Evolutionary conservation across 495 filamentous ascomycete genomes (phyloP), one percentile per base, ranked within the genome.

Genomic region (Annulohypoxylon maeteangense): DNA sequence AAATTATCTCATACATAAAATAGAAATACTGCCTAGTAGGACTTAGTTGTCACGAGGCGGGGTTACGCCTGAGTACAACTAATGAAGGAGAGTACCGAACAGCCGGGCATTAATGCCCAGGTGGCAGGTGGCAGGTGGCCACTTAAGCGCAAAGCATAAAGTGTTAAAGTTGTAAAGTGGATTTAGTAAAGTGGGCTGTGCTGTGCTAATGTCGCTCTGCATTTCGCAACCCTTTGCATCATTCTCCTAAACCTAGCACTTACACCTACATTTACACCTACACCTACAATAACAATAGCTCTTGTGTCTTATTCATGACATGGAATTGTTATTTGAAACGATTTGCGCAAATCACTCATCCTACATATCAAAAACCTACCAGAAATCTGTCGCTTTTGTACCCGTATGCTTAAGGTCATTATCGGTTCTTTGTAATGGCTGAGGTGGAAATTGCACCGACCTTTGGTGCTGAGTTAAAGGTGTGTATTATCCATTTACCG

Each of bases 381-480:
- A 42, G 47, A 51, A 32, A 45, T 51, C 47, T 50, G 23, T 45
- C 27, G 36, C 44, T 44, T 62, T 60, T 23, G 36, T 34, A 55
- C 23, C 65, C 72, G 67, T 55, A 74, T 75, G 71, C 59, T 68
- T 64, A 47, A 65, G 61, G 61, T 53, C 66, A 11, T 64, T 47
- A 40, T 50, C 59, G 80, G 74, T 77, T 20, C 57, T 50, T 53
- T 62, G 70, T 45, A 58, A 95, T 95, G 92, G 90, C 90, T 75
- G 90, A 92, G 79, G 82, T 87, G 72, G 90, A 92, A 68, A 87
- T 86, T 71, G 86, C 86, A 81, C 91, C 93, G 66, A 90, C 91
- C 54, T 96, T 98, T 77, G 94, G 94, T 78, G 88, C 90, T 59
- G 93, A 96, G 81, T 85, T 97, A 79, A 98, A 97, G 92, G 93